Evolutionary conservation across 2,329 filamentous ascomycete genomes (phyloP).

Genomic region (Stachybotrys elegans): DNA sequence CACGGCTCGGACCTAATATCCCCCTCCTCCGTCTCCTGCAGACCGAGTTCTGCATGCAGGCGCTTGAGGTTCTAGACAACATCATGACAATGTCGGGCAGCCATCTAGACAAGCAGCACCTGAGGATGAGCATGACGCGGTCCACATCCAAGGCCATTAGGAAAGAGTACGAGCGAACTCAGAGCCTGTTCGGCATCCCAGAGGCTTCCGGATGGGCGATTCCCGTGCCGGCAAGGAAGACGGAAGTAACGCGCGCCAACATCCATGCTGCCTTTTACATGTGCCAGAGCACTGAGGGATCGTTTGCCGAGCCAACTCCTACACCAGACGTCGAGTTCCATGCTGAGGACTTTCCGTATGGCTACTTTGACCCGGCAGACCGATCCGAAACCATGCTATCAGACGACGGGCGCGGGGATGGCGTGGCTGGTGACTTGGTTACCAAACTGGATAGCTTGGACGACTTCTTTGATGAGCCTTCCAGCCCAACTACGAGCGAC

Average conservation of each 20-base stretch:
- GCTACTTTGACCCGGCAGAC: slow-evolving; percentile 67
- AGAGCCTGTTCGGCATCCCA: slow-evolving; percentile 93
- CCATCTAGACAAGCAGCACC: slow-evolving; percentile 87
- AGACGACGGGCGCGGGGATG: slow-evolving; percentile 68
- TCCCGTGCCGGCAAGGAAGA: slow-evolving; percentile 85
- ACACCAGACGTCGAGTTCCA: slow-evolving; percentile 92
- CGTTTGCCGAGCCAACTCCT: slow-evolving; percentile 53
- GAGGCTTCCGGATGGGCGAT: slow-evolving; percentile 96
- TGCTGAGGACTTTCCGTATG: slow-evolving; percentile 78
- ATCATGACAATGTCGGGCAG: slow-evolving; percentile 93
- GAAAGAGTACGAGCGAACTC: slow-evolving; percentile 91
- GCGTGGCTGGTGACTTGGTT: slow-evolving; percentile 70
- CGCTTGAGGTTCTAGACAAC: slow-evolving; percentile 84
- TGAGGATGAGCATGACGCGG: slow-evolving; percentile 97
- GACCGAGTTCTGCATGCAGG: slow-evolving; percentile 90
- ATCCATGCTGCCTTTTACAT: slow-evolving; percentile 97
- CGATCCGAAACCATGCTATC: slow-evolving; percentile 91
- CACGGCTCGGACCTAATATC: slow-evolving; percentile 95
- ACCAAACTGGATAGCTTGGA: slow-evolving; percentile 74
- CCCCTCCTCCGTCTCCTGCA: slow-evolving; percentile 79
- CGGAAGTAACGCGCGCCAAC: slow-evolving; percentile 78
- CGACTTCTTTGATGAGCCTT: slow-evolving; percentile 73
- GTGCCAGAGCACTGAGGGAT: slow-evolving; percentile 65
- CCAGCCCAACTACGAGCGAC: slow-evolving; percentile 51
- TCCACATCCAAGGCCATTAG: slow-evolving; percentile 78